phyloP scores from a whole-genome alignment of 169 alveolate genomes.

The Plasmodium relictum region DNA sequence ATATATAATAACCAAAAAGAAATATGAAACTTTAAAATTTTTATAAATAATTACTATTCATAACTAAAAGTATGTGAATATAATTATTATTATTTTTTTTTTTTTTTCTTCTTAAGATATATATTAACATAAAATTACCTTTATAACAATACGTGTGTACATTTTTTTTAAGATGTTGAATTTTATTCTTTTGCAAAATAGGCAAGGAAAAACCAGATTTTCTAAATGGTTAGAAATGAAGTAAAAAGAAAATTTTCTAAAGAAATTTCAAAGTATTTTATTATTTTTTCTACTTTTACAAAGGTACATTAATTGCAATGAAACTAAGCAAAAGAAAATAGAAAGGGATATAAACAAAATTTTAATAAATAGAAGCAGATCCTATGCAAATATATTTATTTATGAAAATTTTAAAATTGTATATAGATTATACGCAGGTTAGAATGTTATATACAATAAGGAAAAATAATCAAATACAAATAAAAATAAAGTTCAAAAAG shows the following conservation, averaged over 20 bases:
- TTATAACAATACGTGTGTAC: too few relatives aligned
- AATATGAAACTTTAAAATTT: too few relatives aligned
- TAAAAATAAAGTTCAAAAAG: not conserved
- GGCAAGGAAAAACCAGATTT: slow-evolving; percentile 92
- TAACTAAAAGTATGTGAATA: too few relatives aligned
- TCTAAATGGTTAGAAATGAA: slow-evolving; percentile 87
- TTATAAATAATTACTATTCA: too few relatives aligned
- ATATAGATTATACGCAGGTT: slow-evolving; percentile 92
- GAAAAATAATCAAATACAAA: not conserved
- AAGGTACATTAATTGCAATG: slow-evolving; percentile 84
- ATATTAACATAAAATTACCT: too few relatives aligned
- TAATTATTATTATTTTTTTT: too few relatives aligned
- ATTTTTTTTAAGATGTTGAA: slow-evolving; percentile 84
- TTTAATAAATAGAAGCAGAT: slow-evolving; percentile 90
- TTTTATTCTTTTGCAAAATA: slow-evolving; percentile 89
- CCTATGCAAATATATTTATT: slow-evolving; percentile 91
- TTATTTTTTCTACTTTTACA: not conserved
- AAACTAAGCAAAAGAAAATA: slow-evolving; percentile 80
- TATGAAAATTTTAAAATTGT: slow-evolving; percentile 92
- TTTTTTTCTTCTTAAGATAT: too few relatives aligned
- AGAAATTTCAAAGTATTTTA: not conserved
- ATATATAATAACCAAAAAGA: too few relatives aligned
- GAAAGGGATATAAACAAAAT: slow-evolving; percentile 85
- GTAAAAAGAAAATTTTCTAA: not conserved
- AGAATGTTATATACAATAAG: not conserved